Conservation (phyloP, 768 basidiomycete genomes). For the Podaxis mareebaensis region DNA sequence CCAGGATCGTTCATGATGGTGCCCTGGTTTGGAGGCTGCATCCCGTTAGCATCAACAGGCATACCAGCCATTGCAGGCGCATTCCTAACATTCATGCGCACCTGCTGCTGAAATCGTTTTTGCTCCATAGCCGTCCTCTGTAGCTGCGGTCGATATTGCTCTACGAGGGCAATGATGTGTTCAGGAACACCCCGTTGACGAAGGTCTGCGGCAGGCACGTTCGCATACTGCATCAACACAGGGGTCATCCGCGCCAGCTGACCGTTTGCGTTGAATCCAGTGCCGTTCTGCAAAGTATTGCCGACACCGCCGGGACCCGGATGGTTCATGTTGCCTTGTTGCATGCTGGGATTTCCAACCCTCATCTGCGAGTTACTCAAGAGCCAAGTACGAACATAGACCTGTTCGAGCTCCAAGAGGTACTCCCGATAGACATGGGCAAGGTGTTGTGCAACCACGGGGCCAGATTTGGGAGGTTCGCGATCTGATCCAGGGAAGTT, state of each 20-base stretch:
- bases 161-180: constrained; percentile 55
- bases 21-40: constrained; percentile 14
- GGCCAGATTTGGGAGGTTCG: constrained; percentile 64
- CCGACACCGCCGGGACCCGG: constrained; percentile 2
- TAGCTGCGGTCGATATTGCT: constrained; percentile 49
- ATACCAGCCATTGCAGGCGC: constrained; percentile 16
- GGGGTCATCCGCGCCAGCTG: constrained; percentile 4
- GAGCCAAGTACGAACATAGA: constrained; percentile 47
- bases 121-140: constrained; percentile 42
- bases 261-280: not conserved
- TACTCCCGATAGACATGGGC: constrained; percentile 61
- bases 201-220: constrained; percentile 49
- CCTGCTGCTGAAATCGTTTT: constrained; percentile 32
- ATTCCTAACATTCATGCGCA: constrained; percentile 24
- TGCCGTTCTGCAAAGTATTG: not conserved
- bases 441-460: constrained; percentile 60
- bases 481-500: constrained; percentile 61
- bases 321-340: not conserved
- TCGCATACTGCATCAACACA: constrained; percentile 40
- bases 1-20: constrained; percentile 11
- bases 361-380: constrained; percentile 22
- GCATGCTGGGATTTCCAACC: not conserved
- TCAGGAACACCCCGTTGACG: constrained; percentile 51
- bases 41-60: constrained; percentile 17
- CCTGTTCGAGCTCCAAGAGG: constrained; percentile 55